Evolutionary conservation across 306 rosid species (phyloP), one percentile per base, ranked within the genome.

Genomic region (Prunus campanulata): DNA sequence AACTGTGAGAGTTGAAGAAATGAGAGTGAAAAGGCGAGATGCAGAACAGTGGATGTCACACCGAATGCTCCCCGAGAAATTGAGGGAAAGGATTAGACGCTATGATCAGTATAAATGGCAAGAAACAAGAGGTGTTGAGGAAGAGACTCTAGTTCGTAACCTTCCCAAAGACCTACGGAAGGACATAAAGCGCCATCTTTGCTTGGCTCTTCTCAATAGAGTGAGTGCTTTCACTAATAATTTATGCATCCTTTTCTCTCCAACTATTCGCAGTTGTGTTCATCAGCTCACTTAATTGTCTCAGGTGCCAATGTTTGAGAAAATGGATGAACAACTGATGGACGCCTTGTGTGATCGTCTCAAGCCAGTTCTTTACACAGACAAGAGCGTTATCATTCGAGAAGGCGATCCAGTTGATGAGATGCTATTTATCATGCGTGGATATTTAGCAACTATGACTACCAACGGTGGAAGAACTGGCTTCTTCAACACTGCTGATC

Each of bases 1-100:
- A 30, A 86, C 97, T 13, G 88, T 86, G 30, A 95, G 96, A 86
- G 73, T 92, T 49, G 97, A 95, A 83, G 96, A 95, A 81, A 92
- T 92, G 99, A 84, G 96, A 82, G 54, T 88, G 67, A 89, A 83
- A 81, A 88, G 89, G 78, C 63, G 87, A 42, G 99, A 95, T 62
- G 91, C 91, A 5, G 98, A 95, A 79, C 92, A 83, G 73, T 95
- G 99, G 99, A 95, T 95, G 99, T 56, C 93, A 50, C 97, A 91
- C 75, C 89, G 99, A 5, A 87, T 92, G 97, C 92, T 95, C 63
- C 97, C 98, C 1, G 87, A 78, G 50, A 16, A 44, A n/a, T 71
- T 95, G 72, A 95, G 78, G 84, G 77, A 89, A 55, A 90, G 97
- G 61, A 87, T 95, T 35, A 84, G 97, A 77, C 74, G 88, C n/a